Evolutionary conservation across 2,329 filamentous ascomycete genomes (phyloP), one percentile per base, ranked within the genome.

Genomic region (Torrubiella hemipterigena): DNA sequence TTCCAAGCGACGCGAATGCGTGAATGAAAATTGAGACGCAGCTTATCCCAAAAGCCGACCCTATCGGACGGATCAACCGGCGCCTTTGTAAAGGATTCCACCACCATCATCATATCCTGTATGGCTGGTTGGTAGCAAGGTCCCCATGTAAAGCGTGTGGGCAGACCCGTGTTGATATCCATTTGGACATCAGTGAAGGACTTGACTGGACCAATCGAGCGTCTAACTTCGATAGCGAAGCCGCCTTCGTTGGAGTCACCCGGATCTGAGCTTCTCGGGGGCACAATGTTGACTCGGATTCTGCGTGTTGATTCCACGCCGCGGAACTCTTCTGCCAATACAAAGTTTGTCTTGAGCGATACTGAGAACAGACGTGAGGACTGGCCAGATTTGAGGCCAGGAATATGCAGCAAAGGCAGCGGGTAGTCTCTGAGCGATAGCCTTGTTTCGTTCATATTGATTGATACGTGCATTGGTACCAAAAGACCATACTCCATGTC

Each of bases 61-160:
- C 81, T 72, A 41, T 98, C 93, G 0, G 91, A 96, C 2, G 83
- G 81, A 52, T 98, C 93, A 17, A 95, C 67, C 40, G 89, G 87
- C 7, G 89, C 85, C 51, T 98, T 98, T 1, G 89, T 95, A 52
- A 98, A 96, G 3, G 83, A 89, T 56, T 98, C 91, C 38, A 98
- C 82, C 17, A 87, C 87, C 72, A 96, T 95, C 91, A 98, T 98
- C 81, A 96, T 94, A 49, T 98, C 93, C 53, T 98, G 91, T 29
- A 98, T 89, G 2, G 89, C 89, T 17, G 93, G 91, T 49, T 98
- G 93, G 48, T 96, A 98, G 3, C 87, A 94, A 27, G 91, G 87
- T 7, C 87, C 87, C 93, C 91, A 98, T 0, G 89, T 95, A 32
- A 98, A 89, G 27, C 83, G 77, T 1, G 91, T 98, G 3, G 93